phyloP scores from a whole-genome alignment of 352 stramenopile genomes.

The Pythium scleroteichum region DNA sequence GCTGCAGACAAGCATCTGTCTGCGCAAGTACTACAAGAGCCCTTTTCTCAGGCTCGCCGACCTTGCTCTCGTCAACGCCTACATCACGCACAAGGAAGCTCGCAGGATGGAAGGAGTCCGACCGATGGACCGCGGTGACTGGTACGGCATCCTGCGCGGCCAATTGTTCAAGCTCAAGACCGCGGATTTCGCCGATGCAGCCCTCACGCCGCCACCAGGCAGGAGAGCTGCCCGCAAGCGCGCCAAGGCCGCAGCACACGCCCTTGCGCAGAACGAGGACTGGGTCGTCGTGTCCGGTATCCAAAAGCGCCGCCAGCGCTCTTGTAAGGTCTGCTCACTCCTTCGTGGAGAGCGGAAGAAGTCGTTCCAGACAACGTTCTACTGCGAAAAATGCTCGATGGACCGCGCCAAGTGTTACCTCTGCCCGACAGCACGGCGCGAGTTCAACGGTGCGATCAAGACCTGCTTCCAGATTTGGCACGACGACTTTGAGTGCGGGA shows the following conservation, averaged over 20 bases:
- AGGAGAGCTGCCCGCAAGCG: neutral
- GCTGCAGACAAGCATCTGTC: conserved; percentile 11
- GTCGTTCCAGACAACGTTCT: no score
- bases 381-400: no score
- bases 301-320: no score
- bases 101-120: neutral
- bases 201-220: conserved; percentile 4
- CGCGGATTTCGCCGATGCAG: conserved; percentile 18
- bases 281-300: no score
- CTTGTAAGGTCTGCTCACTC: no score
- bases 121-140: conserved; percentile 14
- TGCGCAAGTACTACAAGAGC: conserved; percentile 29
- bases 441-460: no score
- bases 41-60: conserved; percentile 18
- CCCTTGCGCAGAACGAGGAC: neutral
- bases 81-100: conserved; percentile 16
- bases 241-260: neutral
- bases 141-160: conserved; percentile 3
- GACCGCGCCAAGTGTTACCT: no score
- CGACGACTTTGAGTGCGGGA: no score
- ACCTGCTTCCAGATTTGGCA: no score
- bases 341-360: no score
- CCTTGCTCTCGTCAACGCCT: conserved; percentile 23
- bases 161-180: conserved; percentile 16
- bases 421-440: no score